A percentile compares a stretch with the other conserved stretches of the same genome.
Conservation (phyloP, 352 stramenopile species). For the Pythium dissimile region DNA sequence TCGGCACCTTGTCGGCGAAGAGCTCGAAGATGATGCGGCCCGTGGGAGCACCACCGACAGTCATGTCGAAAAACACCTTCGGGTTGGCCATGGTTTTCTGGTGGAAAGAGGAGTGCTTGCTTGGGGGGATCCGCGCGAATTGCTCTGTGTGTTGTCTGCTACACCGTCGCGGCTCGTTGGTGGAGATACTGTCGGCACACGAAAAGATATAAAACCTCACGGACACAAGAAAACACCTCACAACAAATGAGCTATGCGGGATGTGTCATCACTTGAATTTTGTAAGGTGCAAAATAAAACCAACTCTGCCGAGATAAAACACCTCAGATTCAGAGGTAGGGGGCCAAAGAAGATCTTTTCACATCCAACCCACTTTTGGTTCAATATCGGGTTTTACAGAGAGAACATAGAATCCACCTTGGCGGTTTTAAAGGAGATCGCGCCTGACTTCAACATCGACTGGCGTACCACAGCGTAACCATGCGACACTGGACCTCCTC, state of each 20-base stretch:
- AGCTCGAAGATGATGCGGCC: conserved; percentile 91
- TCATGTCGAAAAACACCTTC: conserved; percentile 98
- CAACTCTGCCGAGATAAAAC: not conserved
- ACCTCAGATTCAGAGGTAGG: conserved; percentile 9
- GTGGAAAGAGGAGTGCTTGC: conserved; percentile 1
- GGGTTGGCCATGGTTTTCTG: conserved; percentile 76
- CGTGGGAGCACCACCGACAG: conserved; percentile 86
- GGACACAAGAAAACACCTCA: conserved; percentile 1
- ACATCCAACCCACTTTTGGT: conserved; percentile 1
- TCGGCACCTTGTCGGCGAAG: conserved; percentile 83
- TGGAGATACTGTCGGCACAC: conserved; percentile 1
- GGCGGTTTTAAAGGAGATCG: not conserved
- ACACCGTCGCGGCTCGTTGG: not conserved
- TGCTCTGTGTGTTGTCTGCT: conserved; percentile 15
- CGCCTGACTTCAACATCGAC: conserved; percentile 31
- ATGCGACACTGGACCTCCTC: conserved; percentile 24
- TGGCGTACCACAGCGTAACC: conserved; percentile 33
- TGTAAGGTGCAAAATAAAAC: conserved; percentile 4
- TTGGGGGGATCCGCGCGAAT: conserved; percentile 18
- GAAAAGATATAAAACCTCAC: conserved; percentile 21
- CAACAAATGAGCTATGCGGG: not conserved
- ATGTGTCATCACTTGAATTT: conserved; percentile 7
- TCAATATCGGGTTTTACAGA: conserved; percentile 9
- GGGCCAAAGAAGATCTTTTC: conserved; percentile 24
- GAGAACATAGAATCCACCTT: not conserved